phyloP scores from a whole-genome alignment of 176 grass and related monocot genomes.

The Secale cereale region DNA sequence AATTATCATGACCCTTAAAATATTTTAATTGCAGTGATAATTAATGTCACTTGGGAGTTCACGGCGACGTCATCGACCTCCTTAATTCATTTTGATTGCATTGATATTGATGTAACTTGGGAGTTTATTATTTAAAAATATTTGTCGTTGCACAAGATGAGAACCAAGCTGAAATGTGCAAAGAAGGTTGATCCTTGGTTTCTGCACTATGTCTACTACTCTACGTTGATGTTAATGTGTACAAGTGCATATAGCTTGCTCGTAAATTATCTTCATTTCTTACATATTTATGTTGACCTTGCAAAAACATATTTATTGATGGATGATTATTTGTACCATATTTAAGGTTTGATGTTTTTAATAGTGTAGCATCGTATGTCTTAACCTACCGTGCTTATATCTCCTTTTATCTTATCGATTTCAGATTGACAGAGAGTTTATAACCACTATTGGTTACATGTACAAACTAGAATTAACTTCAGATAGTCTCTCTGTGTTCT shows the following conservation, averaged over 20 bases:
- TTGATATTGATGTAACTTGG: neutral
- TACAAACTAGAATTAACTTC: neutral
- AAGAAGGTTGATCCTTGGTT: too few species aligned
- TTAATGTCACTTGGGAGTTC: too few species aligned
- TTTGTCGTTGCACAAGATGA: neutral
- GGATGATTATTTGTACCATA: too few species aligned
- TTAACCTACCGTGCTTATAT: too few species aligned
- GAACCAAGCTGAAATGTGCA: neutral
- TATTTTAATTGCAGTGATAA: too few species aligned
- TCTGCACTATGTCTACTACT: neutral
- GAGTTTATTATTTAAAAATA: neutral
- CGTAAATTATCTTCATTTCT: neutral
- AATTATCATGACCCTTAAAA: too few species aligned
- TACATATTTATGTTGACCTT: neutral
- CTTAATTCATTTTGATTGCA: too few species aligned
- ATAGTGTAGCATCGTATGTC: neutral
- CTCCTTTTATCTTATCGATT: neutral
- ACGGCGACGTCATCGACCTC: too few species aligned
- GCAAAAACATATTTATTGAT: too few species aligned
- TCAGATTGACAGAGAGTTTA: neutral
- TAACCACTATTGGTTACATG: neutral
- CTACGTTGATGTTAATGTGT: neutral
- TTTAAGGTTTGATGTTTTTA: too few species aligned
- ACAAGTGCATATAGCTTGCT: too few species aligned
- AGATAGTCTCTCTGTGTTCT: neutral